These are phyloP conservation scores for Glycyrrhiza uralensis DNA, from an alignment of 306 rosid species.

Conservation along the genomic window DNA sequence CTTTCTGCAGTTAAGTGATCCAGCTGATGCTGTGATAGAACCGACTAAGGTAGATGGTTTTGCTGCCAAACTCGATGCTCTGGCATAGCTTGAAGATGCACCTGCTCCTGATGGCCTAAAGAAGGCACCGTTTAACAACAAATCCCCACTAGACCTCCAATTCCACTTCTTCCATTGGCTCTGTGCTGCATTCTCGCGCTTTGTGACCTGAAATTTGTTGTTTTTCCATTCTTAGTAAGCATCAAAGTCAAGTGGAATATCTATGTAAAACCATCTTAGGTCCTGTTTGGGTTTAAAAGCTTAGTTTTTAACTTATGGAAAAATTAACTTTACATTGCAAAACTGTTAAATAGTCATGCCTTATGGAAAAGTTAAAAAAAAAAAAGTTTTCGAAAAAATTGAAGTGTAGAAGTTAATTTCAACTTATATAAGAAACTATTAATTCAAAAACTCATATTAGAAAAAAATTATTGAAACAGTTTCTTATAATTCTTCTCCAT, in stretches of 20 bases:
- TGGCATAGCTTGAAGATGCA: slow-evolving; percentile 70
- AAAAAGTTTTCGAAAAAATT: too few species aligned
- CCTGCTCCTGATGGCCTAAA: slow-evolving; percentile 74
- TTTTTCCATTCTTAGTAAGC: background rate
- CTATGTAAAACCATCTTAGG: background rate
- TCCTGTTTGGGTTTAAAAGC: too few species aligned
- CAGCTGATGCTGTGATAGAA: slow-evolving; percentile 70
- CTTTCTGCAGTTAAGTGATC: slow-evolving; percentile 60
- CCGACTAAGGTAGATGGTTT: slow-evolving; percentile 62
- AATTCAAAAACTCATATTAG: too few species aligned
- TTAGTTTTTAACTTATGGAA: too few species aligned
- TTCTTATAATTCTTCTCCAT: background rate
- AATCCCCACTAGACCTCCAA: slow-evolving; percentile 84
- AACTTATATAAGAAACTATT: too few species aligned
- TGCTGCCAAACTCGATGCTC: slow-evolving; percentile 83
- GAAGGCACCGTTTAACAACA: slow-evolving; percentile 79
- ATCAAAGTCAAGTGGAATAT: background rate
- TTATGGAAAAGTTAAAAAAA: too few species aligned
- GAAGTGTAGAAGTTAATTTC: too few species aligned
- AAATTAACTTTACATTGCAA: too few species aligned
- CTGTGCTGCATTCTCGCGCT: slow-evolving; percentile 49
- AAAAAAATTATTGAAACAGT: too few species aligned
- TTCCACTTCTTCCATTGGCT: slow-evolving; percentile 85
- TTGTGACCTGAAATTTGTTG: slow-evolving; percentile 54
- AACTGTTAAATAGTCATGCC: too few species aligned